Evolutionary conservation across 164 flowering plant genomes (phyloP).

Genomic region (Berberis vulgaris): DNA sequence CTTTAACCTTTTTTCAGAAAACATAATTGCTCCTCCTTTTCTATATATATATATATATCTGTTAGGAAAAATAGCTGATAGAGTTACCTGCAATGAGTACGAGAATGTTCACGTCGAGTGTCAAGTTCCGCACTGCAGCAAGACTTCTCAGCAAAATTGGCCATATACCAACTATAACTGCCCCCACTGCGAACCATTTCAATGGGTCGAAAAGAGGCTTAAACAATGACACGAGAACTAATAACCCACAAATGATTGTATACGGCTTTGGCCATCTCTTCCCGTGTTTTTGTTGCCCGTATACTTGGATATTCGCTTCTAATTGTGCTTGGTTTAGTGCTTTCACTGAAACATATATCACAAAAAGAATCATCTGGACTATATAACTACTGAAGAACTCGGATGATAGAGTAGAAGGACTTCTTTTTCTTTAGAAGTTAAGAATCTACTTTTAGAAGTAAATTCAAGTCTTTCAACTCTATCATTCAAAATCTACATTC

Average conservation of each 20-base stretch:
- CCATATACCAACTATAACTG: slow-evolving; percentile 48
- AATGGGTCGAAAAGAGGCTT: slow-evolving; percentile 49
- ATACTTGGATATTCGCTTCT: slow-evolving; percentile 60
- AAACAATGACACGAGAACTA: slow-evolving; percentile 44
- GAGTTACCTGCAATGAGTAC: slow-evolving; percentile 61
- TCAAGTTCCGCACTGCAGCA: slow-evolving; percentile 31
- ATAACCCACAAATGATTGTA: slow-evolving; percentile 45
- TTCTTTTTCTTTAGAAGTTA: too few relatives aligned
- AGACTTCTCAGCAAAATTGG: slow-evolving; percentile 46
- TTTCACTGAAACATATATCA: slow-evolving; percentile 38
- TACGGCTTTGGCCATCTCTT: slow-evolving; percentile 80
- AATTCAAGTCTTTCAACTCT: too few relatives aligned
- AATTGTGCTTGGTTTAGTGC: slow-evolving; percentile 73
- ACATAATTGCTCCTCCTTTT: too few relatives aligned
- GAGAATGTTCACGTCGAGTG: slow-evolving; percentile 69
- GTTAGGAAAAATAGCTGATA: too few relatives aligned
- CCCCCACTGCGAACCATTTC: slow-evolving; percentile 60
- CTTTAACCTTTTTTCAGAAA: too few relatives aligned
- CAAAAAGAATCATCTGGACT: background rate
- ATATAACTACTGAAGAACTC: background rate
- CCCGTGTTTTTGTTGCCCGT: slow-evolving; percentile 29
- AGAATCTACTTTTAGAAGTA: too few relatives aligned
- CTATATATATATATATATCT: too few relatives aligned
- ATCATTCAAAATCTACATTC: too few relatives aligned
- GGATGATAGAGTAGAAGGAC: background rate